phyloP scores from a whole-genome alignment of 768 basidiomycete genomes.

The Vishniacozyma victoriae region DNA sequence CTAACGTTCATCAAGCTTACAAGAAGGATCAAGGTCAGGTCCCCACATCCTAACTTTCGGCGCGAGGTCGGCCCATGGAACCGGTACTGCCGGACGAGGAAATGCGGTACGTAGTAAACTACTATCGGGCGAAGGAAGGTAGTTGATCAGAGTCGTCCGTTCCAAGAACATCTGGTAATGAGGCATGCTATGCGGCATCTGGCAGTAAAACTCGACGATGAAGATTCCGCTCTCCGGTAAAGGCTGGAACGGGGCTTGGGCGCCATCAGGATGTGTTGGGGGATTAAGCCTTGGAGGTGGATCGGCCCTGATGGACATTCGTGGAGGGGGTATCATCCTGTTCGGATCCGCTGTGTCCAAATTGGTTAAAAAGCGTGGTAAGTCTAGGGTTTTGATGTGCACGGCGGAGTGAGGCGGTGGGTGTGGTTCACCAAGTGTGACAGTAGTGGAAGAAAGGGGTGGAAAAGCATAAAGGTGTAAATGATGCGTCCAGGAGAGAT shows the following conservation, averaged over 20 bases:
- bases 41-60: conserved; percentile 38
- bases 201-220: conserved; percentile 36
- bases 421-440: conserved; percentile 9
- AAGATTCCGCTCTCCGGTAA: conserved; percentile 36
- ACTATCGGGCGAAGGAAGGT: conserved; percentile 27
- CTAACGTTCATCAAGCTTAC: conserved; percentile 23
- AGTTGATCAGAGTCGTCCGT: conserved; percentile 29
- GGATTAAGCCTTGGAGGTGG: conserved; percentile 42
- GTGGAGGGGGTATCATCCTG: conserved; percentile 29
- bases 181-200: conserved; percentile 17
- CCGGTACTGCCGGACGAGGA: conserved; percentile 32
- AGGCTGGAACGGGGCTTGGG: conserved; percentile 24
- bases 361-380: conserved; percentile 27
- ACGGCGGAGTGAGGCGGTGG: conserved; percentile 35
- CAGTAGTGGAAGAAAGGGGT: conserved; percentile 15
- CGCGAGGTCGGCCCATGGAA: conserved; percentile 29
- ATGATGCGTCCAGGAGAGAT: conserved; percentile 32
- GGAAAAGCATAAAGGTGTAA: conserved; percentile 39
- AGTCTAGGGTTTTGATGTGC: conserved; percentile 30
- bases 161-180: conserved; percentile 25
- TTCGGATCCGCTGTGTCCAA: too few relatives aligned
- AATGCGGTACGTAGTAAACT: conserved; percentile 21
- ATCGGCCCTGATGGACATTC: conserved; percentile 39
- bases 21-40: conserved; percentile 21
- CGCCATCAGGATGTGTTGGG: conserved; percentile 27